A percentile compares a stretch with the other conserved stretches of the same genome.
phyloP scores from a whole-genome alignment of 768 basidiomycete genomes.

The Calocybe cyanea region DNA sequence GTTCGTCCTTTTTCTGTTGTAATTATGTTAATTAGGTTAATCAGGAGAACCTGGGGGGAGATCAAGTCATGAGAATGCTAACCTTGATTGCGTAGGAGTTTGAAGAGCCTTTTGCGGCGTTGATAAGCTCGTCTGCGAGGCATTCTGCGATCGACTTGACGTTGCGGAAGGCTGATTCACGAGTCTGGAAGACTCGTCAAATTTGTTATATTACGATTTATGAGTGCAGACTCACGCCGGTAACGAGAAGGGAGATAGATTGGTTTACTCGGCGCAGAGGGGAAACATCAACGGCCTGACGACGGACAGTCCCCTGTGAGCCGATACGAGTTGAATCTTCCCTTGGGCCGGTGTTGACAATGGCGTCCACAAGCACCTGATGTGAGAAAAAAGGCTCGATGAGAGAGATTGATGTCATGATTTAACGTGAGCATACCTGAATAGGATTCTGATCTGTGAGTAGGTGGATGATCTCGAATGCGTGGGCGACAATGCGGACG shows the following conservation, averaged over 20 bases:
- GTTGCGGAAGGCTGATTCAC: conserved; percentile 99
- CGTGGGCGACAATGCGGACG: conserved; percentile 98
- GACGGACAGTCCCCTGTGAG: conserved; percentile 98
- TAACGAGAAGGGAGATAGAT: conserved; percentile 90
- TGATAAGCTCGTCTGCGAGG: conserved; percentile 98
- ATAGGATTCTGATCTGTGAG: conserved; percentile 99
- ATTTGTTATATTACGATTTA: not conserved
- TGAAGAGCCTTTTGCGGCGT: conserved; percentile 99
- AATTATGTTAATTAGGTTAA: conserved; percentile 5
- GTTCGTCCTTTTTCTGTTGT: conserved; percentile 93
- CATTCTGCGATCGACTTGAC: conserved; percentile 99
- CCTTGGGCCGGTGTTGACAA: conserved; percentile 99
- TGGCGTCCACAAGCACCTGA: conserved; percentile 93
- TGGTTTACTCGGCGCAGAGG: conserved; percentile 98
- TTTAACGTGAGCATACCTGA: conserved; percentile 55
- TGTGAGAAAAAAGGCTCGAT: not conserved
- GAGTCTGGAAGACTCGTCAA: conserved; percentile 57
- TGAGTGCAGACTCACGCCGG: conserved; percentile 64
- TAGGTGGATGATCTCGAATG: conserved; percentile 99
- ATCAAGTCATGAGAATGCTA: conserved; percentile 15
- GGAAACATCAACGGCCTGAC: conserved; percentile 99
- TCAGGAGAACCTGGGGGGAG: not conserved
- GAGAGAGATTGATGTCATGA: not conserved
- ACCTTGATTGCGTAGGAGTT: conserved; percentile 99
- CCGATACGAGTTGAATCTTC: conserved; percentile 99